Percentiles rank a stretch among this genome's conserved stretches.
phyloP scores from a whole-genome alignment of 768 basidiomycete genomes.

The Russula dissimulans region DNA sequence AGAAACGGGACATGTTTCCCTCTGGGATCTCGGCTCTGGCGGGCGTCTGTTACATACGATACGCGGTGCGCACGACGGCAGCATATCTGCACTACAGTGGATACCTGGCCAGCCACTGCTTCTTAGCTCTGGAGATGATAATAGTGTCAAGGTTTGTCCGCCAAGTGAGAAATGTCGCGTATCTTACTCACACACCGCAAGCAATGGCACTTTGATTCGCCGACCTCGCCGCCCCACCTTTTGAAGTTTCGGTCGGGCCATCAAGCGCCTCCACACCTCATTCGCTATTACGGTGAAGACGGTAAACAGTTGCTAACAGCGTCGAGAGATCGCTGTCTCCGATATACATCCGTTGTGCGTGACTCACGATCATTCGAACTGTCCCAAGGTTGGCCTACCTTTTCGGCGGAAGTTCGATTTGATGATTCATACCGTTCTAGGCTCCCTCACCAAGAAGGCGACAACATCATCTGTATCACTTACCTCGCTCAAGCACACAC shows the following conservation, averaged over 20 bases:
- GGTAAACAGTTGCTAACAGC: slow-evolving; percentile 90
- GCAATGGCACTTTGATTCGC: slow-evolving; percentile 99
- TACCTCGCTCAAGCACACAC: slow-evolving; percentile 74
- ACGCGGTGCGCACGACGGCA: slow-evolving; percentile 82
- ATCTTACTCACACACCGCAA: slow-evolving; percentile 25
- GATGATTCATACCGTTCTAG: slow-evolving; percentile 31
- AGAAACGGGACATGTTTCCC: slow-evolving; percentile 76
- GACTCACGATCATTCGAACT: slow-evolving; percentile 93
- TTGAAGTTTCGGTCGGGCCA: slow-evolving; percentile 93
- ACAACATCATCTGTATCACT: slow-evolving; percentile 67
- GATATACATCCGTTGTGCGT: slow-evolving; percentile 87
- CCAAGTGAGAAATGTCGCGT: background rate
- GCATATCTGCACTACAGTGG: slow-evolving; percentile 81
- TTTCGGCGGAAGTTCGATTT: background rate
- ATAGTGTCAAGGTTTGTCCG: slow-evolving; percentile 76
- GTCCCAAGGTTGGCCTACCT: slow-evolving; percentile 61
- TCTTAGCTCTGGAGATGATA: slow-evolving; percentile 86
- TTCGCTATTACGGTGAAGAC: slow-evolving; percentile 94
- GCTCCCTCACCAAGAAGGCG: slow-evolving; percentile 78
- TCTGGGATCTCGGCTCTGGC: slow-evolving; percentile 86
- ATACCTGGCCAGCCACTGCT: slow-evolving; percentile 87
- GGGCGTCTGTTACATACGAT: slow-evolving; percentile 79
- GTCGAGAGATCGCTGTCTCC: slow-evolving; percentile 78
- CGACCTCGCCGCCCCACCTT: slow-evolving; percentile 73
- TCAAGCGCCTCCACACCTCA: slow-evolving; percentile 80